A percentile compares a stretch with the other conserved stretches of the same genome.
Conservation (phyloP, 768 basidiomycete species). For the Tulasnella sp. region DNA sequence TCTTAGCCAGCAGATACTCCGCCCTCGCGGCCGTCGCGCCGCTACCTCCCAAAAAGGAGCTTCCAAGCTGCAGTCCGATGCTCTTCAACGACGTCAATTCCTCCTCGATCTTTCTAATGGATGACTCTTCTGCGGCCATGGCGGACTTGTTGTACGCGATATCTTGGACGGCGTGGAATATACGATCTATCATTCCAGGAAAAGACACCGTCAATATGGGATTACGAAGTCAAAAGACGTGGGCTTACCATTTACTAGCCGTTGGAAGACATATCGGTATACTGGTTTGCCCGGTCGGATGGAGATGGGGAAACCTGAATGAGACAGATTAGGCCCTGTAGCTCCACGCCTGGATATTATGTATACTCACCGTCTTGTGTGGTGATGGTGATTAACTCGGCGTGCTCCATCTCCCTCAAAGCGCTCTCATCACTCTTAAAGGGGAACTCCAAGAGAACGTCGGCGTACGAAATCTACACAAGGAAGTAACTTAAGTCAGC, state of each 20-base stretch:
- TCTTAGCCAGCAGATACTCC: slow-evolving; percentile 60
- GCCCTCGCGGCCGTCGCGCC: slow-evolving; percentile 49
- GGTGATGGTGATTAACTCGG: slow-evolving; percentile 59
- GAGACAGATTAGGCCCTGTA: background rate
- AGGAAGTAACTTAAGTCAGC: background rate
- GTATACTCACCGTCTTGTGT: slow-evolving; percentile 52
- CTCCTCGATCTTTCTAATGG: slow-evolving; percentile 59
- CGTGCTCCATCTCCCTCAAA: slow-evolving; percentile 35
- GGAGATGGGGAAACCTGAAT: slow-evolving; percentile 63
- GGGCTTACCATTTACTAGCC: slow-evolving; percentile 59
- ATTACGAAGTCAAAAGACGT: slow-evolving; percentile 7
- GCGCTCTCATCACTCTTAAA: slow-evolving; percentile 34
- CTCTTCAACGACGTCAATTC: slow-evolving; percentile 61
- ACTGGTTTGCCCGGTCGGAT: slow-evolving; percentile 90
- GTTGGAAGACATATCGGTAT: slow-evolving; percentile 73
- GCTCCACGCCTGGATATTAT: background rate
- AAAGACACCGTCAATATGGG: background rate
- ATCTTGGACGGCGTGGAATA: slow-evolving; percentile 74
- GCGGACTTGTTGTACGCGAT: slow-evolving; percentile 64
- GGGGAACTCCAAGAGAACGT: slow-evolving; percentile 64
- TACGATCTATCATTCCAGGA: slow-evolving; percentile 39
- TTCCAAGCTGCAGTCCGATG: slow-evolving; percentile 40
- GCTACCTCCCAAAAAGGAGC: slow-evolving; percentile 37
- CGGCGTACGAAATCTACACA: slow-evolving; percentile 68
- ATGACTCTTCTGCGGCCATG: slow-evolving; percentile 48